Evolutionary conservation across 768 basidiomycete genomes (phyloP).

Genomic region (Lyophyllum semitale): DNA sequence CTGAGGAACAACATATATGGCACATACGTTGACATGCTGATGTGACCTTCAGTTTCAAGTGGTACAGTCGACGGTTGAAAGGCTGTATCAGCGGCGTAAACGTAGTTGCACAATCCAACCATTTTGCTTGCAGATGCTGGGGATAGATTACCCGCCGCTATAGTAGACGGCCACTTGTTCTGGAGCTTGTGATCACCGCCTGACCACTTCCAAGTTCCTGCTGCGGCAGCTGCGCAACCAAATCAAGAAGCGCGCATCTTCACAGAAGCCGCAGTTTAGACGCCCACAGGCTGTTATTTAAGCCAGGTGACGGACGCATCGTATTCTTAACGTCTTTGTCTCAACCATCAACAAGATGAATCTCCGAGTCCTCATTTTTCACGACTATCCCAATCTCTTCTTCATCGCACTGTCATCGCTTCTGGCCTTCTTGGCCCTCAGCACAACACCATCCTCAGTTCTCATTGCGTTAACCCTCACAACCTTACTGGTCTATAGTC

Average conservation of each 20-base stretch:
- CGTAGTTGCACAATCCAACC: no score
- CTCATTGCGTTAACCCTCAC: slow-evolving; percentile 31
- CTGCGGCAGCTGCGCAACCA: no score
- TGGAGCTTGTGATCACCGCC: not conserved
- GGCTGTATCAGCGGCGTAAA: no score
- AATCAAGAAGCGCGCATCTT: not conserved
- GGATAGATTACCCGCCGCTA: no score
- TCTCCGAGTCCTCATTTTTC: slow-evolving; percentile 27
- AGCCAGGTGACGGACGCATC: no score
- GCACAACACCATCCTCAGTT: slow-evolving; percentile 22
- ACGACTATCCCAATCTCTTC: slow-evolving; percentile 26
- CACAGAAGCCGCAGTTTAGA: slow-evolving; percentile 1
- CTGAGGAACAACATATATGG: no score
- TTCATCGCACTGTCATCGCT: slow-evolving; percentile 24
- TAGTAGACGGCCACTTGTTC: no score
- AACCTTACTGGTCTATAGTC: slow-evolving; percentile 36
- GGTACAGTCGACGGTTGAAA: no score
- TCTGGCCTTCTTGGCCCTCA: slow-evolving; percentile 26
- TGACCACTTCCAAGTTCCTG: not conserved
- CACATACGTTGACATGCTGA: no score
- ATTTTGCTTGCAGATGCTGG: no score
- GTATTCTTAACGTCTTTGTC: no score
- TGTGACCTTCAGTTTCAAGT: no score
- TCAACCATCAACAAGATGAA: slow-evolving; percentile 21
- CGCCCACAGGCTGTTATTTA: not conserved